phyloP scores from a whole-genome alignment of 257 asterid species.

The Nicotiana obtusifolia region DNA sequence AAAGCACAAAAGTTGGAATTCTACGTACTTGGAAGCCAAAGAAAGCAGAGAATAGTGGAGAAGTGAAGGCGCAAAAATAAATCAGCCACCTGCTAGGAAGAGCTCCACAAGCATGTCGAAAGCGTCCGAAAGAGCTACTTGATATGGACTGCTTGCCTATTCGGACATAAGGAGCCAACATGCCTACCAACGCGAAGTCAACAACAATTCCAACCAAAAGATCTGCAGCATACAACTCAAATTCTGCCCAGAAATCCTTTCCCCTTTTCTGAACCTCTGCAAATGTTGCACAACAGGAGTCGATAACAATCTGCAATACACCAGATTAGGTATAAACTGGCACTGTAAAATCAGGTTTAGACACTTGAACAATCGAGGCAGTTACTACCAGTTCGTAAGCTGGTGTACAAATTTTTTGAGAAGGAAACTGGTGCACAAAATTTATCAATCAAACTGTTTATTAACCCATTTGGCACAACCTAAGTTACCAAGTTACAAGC shows the following conservation, averaged over 20 bases:
- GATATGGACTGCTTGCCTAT: slow-evolving; percentile 59
- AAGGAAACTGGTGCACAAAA: neutral
- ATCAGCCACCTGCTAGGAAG: slow-evolving; percentile 79
- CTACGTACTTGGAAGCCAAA: neutral
- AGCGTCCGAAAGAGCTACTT: slow-evolving; percentile 58
- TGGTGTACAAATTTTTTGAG: neutral
- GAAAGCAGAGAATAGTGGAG: neutral
- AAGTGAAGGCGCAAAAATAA: no score
- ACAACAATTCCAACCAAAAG: slow-evolving; percentile 85
- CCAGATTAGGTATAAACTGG: neutral
- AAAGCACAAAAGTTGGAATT: neutral
- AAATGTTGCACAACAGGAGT: slow-evolving; percentile 95
- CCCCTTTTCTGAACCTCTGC: slow-evolving; percentile 97
- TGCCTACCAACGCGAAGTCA: slow-evolving; percentile 87
- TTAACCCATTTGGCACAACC: neutral
- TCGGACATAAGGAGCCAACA: slow-evolving; percentile 95
- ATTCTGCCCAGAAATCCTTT: slow-evolving; percentile 93
- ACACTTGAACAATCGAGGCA: neutral
- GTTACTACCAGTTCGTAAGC: neutral
- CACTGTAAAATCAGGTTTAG: neutral
- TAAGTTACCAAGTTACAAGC: neutral
- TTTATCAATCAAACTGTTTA: neutral
- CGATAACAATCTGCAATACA: slow-evolving; percentile 64
- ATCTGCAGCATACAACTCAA: slow-evolving; percentile 94
- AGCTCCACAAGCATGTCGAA: slow-evolving; percentile 51